Percentiles rank a stretch among this genome's conserved stretches.
phyloP scores from a whole-genome alignment of 2,329 filamentous ascomycete genomes.

The Karstenula rhodostoma region DNA sequence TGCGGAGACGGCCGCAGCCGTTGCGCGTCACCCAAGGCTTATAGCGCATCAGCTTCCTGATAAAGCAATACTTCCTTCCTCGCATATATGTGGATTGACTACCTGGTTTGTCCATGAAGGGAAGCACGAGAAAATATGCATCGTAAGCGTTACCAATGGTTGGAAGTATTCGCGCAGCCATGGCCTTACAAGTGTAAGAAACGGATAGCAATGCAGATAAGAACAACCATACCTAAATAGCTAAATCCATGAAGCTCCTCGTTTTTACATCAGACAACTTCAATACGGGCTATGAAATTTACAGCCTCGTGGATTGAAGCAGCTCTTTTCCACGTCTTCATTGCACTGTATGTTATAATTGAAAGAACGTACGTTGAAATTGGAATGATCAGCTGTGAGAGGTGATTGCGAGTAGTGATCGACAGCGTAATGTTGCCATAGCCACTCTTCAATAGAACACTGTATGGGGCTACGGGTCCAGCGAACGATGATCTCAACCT shows the following conservation, averaged over 20 bases:
- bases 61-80: not conserved
- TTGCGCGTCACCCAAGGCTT: not conserved
- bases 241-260: not conserved
- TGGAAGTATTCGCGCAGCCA: not conserved
- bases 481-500: constrained; percentile 7
- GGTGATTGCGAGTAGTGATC: not conserved
- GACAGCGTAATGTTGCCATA: not conserved
- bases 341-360: not conserved
- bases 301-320: not conserved
- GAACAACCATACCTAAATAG: not conserved
- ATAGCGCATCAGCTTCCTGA: constrained; percentile 4
- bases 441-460: constrained; percentile 9
- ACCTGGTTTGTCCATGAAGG: not conserved
- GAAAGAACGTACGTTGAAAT: not conserved
- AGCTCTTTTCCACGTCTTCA: not conserved
- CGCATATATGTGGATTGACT: not conserved
- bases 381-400: not conserved
- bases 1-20: not conserved
- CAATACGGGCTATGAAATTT: not conserved
- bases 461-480: constrained; percentile 9
- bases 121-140: not conserved
- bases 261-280: not conserved
- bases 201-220: not conserved
- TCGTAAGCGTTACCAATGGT: not conserved
- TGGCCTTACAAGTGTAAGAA: not conserved